Base-by-base conservation (phyloP, 441 rosid species). In the Manihot esculenta region DNA sequence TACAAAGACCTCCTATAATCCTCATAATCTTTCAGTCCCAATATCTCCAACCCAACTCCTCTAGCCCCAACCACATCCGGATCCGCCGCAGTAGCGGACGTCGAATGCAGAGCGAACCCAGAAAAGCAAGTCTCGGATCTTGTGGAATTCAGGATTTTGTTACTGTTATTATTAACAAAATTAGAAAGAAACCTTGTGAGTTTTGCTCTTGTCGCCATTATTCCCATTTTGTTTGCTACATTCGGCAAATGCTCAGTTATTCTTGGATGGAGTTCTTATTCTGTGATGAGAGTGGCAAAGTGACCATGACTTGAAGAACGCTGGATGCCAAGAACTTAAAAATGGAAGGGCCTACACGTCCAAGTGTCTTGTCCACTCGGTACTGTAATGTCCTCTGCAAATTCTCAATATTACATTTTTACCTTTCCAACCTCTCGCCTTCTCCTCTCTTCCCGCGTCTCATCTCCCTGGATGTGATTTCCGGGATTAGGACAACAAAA, bases 1-100 rank as follows among this genome's bases (percentile, higher is more conserved):
- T 89, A 94, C 17, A 88, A 81, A 63, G 97, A 84, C 78, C 90
- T 83, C 71, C 99, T 72, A 59, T 94, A 92, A 70, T 94, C 99
- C 12, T 78, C 85, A 64, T 94, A 92, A 33, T 94, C 99, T 61
- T 90, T 92, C 65, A 86, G 73, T 14, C 84, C 93, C 30, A 85
- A 61, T 0, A 81, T 30, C 38, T 82, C 87, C 67, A 77, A 56
- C 54, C 82, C 86, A 24, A 66, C 42, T 12, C 66, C 72, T 18
- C 72, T 23, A 23, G 77, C 33, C 53, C 70, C 80, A 59, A 54
- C 75, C 0, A 56, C 30, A 24, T 56, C 60, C 1, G 30, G 17
- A 13, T 24, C 60, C 35, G 69, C 78, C 11, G 81, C 68, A 17
- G 72, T 77, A 9, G 82, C 83, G 1, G 82, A 74, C 9, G 76